These are phyloP conservation scores for Paxillus ammoniavirescens DNA, from an alignment of 768 basidiomycete genomes.

Conservation along the genomic window DNA sequence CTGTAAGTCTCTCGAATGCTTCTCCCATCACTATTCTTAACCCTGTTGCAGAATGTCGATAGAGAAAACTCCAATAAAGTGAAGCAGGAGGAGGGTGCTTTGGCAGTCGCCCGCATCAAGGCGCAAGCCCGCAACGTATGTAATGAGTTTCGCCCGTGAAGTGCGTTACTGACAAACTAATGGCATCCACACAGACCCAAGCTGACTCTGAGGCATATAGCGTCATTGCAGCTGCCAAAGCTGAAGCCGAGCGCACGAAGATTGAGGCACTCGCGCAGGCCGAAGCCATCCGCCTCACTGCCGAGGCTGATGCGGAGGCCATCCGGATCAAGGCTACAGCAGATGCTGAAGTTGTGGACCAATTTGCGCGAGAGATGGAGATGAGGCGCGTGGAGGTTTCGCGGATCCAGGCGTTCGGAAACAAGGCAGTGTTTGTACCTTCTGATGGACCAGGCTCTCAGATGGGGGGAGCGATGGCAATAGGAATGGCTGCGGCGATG, in stretches of 20 bases:
- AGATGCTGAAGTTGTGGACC: constrained; percentile 57
- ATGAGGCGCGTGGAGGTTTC: constrained; percentile 62
- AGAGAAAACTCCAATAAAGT: constrained; percentile 86
- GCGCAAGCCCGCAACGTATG: constrained; percentile 56
- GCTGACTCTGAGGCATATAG: constrained; percentile 77
- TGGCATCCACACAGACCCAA: constrained; percentile 42
- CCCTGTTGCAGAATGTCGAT: constrained; percentile 63
- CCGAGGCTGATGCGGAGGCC: constrained; percentile 73
- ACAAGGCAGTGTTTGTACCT: constrained; percentile 70
- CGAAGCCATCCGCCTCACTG: constrained; percentile 71
- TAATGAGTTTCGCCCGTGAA: neutral
- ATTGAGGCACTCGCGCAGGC: constrained; percentile 79
- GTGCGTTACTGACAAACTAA: constrained; percentile 5
- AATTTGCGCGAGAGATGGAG: constrained; percentile 77
- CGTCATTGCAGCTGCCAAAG: constrained; percentile 71
- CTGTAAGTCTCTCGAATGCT: constrained; percentile 40
- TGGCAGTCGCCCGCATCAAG: constrained; percentile 75
- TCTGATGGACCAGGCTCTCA: constrained; percentile 55
- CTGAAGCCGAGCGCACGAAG: constrained; percentile 59
- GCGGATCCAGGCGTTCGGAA: constrained; percentile 63
- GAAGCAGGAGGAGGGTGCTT: constrained; percentile 79
- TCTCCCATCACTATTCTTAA: neutral
- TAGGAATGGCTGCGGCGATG: constrained; percentile 71
- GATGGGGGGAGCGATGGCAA: constrained; percentile 59
- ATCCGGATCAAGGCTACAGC: constrained; percentile 62